A percentile compares a stretch with the other conserved stretches of the same genome.
Conservation (phyloP, 371 early-diverging fungal species). For the Rhizopus arrhizus region DNA sequence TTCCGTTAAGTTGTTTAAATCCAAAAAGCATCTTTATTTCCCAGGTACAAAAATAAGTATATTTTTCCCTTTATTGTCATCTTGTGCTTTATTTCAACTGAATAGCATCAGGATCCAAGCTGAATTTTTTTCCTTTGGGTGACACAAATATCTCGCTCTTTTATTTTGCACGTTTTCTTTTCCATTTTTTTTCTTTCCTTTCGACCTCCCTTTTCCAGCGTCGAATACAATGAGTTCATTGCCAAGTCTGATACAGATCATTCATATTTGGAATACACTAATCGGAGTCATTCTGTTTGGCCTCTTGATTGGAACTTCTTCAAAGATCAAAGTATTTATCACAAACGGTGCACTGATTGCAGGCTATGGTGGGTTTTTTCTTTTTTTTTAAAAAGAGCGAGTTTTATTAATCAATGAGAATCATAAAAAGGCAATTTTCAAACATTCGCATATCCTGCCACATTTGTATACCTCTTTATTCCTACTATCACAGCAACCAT, state of each 20-base stretch:
- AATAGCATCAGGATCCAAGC: too few relatives aligned
- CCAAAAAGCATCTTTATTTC: too few relatives aligned
- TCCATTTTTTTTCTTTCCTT: conserved; percentile 1
- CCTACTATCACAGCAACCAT: conserved; percentile 31
- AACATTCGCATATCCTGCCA: conserved; percentile 47
- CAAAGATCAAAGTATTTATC: conserved; percentile 34
- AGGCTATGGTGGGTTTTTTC: conserved; percentile 39
- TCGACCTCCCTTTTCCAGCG: neutral
- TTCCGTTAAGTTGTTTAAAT: too few relatives aligned
- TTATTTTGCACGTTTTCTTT: neutral
- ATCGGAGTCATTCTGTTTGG: conserved; percentile 22
- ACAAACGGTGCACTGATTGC: conserved; percentile 30
- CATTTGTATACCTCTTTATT: conserved; percentile 49
- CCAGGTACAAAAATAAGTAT: too few relatives aligned
- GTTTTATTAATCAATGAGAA: neutral
- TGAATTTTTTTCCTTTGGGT: too few relatives aligned
- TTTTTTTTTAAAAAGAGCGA: neutral
- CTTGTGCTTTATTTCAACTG: too few relatives aligned
- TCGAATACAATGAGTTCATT: conserved; percentile 4
- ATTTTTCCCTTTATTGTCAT: too few relatives aligned
- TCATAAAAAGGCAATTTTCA: conserved; percentile 34
- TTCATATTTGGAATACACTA: conserved; percentile 25
- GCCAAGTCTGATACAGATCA: conserved; percentile 18
- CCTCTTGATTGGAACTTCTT: conserved; percentile 27
- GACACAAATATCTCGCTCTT: neutral